These are phyloP conservation scores for Aquanectria penicillioides DNA, from an alignment of 2,329 filamentous ascomycete genomes.

Conservation along the genomic window DNA sequence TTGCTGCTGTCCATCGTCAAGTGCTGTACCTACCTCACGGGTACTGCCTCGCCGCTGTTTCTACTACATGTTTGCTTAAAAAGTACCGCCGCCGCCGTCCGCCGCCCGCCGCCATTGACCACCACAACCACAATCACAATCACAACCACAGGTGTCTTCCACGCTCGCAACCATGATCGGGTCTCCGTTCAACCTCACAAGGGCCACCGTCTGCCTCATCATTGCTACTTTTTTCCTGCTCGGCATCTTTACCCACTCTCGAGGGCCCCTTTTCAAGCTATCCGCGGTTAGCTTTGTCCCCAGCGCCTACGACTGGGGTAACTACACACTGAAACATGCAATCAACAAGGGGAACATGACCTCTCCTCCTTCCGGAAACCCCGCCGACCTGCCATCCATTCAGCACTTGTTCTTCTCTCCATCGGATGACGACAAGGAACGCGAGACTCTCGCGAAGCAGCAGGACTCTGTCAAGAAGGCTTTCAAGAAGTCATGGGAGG, in stretches of 20 bases:
- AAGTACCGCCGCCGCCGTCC: no score
- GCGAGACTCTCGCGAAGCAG: constrained; percentile 15
- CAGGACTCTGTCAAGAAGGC: constrained; percentile 55
- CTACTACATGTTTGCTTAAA: no score
- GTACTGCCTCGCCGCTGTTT: no score
- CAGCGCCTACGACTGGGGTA: constrained; percentile 37
- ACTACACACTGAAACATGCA: constrained; percentile 23
- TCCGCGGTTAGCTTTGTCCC: constrained; percentile 28
- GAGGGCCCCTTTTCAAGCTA: constrained; percentile 6
- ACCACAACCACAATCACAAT: not conserved
- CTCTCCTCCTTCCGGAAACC: constrained; percentile 23
- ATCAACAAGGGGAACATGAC: constrained; percentile 22
- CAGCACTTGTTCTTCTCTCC: constrained; percentile 33
- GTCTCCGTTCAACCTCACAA: constrained; percentile 31
- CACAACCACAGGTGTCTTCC: constrained; percentile 36
- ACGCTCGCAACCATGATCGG: no score
- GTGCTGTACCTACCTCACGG: no score
- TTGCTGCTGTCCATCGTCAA: no score
- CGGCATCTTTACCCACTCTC: constrained; percentile 25
- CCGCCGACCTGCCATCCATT: constrained; percentile 30
- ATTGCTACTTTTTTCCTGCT: constrained; percentile 28
- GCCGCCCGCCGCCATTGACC: no score
- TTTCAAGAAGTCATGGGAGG: constrained; percentile 64
- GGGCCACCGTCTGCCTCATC: constrained; percentile 30
- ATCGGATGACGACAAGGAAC: constrained; percentile 20